Evolutionary conservation across 352 stramenopile species (phyloP).

Genomic region (Thraustotheca clavata): DNA sequence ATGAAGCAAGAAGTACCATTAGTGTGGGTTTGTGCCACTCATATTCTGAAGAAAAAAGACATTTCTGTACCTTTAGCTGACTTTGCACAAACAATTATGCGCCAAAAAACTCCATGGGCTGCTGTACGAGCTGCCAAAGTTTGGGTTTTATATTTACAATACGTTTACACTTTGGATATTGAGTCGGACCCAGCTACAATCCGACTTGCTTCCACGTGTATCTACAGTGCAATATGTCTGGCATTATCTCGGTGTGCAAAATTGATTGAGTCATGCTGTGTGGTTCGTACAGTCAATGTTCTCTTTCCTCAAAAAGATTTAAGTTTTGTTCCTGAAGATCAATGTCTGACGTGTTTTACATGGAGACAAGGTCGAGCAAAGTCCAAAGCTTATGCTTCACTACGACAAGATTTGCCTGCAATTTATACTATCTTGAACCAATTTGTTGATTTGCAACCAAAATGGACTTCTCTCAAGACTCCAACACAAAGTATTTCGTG

Average conservation of each 20-base stretch:
- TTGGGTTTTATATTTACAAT: neutral
- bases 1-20: neutral
- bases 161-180: neutral
- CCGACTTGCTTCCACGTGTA: slow-evolving; percentile 43
- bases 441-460: neutral
- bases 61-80: neutral
- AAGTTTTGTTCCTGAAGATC: neutral
- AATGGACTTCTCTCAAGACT: neutral
- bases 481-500: neutral
- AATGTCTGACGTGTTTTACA: slow-evolving; percentile 1
- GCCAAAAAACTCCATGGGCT: neutral
- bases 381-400: slow-evolving; percentile 24
- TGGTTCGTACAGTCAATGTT: slow-evolving; percentile 45
- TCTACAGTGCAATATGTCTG: slow-evolving; percentile 70
- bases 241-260: slow-evolving; percentile 41
- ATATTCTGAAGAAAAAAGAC: neutral
- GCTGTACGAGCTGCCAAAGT: neutral
- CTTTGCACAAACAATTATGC: neutral
- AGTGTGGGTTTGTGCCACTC: neutral
- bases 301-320: slow-evolving; percentile 67
- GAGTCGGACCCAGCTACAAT: slow-evolving; percentile 23
- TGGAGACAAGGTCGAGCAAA: neutral
- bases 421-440: slow-evolving; percentile 37
- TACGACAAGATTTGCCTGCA: slow-evolving; percentile 56
- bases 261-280: slow-evolving; percentile 48